Conservation (phyloP, 2,329 filamentous ascomycete genomes). For the Cryoendolithus antarcticus region DNA sequence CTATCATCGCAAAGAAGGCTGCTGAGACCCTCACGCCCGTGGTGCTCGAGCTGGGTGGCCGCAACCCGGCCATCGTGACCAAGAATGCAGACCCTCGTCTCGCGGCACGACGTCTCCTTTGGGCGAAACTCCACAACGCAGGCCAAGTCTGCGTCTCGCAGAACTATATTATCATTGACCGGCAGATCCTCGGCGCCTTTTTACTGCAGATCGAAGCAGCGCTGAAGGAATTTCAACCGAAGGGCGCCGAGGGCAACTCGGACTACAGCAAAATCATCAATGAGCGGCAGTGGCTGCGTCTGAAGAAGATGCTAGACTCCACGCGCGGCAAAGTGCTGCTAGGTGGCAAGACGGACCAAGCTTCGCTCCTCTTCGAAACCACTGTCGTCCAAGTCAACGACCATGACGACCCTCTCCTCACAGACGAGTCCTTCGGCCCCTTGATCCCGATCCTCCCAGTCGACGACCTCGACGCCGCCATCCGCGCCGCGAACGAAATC, state of each 20-base stretch:
- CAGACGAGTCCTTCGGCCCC: slow-evolving; percentile 86
- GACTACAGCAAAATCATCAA: slow-evolving; percentile 78
- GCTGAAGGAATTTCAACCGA: slow-evolving; percentile 68
- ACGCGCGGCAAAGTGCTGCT: slow-evolving; percentile 73
- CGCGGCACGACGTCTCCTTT: slow-evolving; percentile 72
- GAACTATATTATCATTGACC: slow-evolving; percentile 82
- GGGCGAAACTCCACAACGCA: slow-evolving; percentile 76
- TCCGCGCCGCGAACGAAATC: slow-evolving; percentile 66
- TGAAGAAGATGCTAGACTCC: slow-evolving; percentile 85
- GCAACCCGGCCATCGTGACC: slow-evolving; percentile 85
- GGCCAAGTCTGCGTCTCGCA: slow-evolving; percentile 89
- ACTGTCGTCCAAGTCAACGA: slow-evolving; percentile 79
- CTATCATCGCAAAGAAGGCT: slow-evolving; percentile 41
- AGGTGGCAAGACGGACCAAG: slow-evolving; percentile 72
- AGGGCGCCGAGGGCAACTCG: slow-evolving; percentile 63
- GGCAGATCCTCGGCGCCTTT: slow-evolving; percentile 57
- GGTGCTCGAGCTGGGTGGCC: slow-evolving; percentile 77
- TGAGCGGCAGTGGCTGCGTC: slow-evolving; percentile 60
- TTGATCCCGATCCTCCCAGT: slow-evolving; percentile 72
- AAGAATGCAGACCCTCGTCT: slow-evolving; percentile 67
- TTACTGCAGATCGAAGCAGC: slow-evolving; percentile 61
- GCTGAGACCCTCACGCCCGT: slow-evolving; percentile 60
- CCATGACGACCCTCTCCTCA: slow-evolving; percentile 62
- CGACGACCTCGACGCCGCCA: slow-evolving; percentile 71
- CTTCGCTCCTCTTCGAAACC: slow-evolving; percentile 73